Evolutionary conservation across 306 rosid species (phyloP).

Genomic region (Trichosanthes truncata): DNA sequence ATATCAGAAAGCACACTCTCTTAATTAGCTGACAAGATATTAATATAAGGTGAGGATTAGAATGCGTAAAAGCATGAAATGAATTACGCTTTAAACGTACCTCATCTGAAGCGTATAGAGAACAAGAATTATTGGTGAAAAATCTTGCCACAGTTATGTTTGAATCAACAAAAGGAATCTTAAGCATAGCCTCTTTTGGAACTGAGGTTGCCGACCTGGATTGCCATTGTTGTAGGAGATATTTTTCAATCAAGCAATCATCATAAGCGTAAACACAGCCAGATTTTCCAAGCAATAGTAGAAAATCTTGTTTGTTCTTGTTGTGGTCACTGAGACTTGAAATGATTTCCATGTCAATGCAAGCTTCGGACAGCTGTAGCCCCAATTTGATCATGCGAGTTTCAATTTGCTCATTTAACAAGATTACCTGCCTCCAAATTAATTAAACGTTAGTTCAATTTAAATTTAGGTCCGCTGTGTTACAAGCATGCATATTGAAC

Average conservation of each 20-base stretch:
- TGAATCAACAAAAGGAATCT: constrained; percentile 66
- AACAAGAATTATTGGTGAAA: constrained; percentile 36
- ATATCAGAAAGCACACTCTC: constrained; percentile 10
- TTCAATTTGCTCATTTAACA: constrained; percentile 71
- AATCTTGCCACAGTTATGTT: constrained; percentile 53
- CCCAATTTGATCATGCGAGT: constrained; percentile 64
- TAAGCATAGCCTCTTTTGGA: constrained; percentile 66
- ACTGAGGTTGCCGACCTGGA: constrained; percentile 48
- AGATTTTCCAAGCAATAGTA: constrained; percentile 69
- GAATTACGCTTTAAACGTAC: constrained; percentile 22
- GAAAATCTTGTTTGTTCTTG: constrained; percentile 51
- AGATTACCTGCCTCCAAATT: constrained; percentile 43
- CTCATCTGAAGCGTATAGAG: constrained; percentile 40
- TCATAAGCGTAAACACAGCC: constrained; percentile 59
- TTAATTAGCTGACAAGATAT: constrained; percentile 1
- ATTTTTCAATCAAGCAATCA: constrained; percentile 56
- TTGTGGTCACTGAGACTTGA: constrained; percentile 53
- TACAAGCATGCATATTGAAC: not conserved
- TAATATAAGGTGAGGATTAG: not conserved
- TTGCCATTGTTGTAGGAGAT: constrained; percentile 69
- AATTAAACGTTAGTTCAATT: not conserved
- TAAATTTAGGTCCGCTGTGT: not conserved
- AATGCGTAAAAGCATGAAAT: not conserved
- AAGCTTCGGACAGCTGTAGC: constrained; percentile 54
- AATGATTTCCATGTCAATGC: constrained; percentile 61